Percentiles rank a stretch among this genome's conserved stretches.
These are phyloP conservation scores for Tricholoma matsutake DNA, from an alignment of 768 basidiomycete species.

Conservation along the genomic window DNA sequence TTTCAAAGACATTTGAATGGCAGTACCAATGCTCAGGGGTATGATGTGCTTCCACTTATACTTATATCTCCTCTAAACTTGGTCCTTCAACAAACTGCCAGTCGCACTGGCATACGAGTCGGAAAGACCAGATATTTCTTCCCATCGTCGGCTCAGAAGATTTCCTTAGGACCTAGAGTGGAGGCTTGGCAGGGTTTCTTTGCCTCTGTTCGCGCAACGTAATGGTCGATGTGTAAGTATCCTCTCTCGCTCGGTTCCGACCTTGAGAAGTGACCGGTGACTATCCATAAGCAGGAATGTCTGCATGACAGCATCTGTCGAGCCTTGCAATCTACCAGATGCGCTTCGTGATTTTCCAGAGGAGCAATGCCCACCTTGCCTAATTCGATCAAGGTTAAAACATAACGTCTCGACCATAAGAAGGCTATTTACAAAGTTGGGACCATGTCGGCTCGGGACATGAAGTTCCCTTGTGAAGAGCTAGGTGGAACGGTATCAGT, in stretches of 20 bases:
- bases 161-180: constrained; percentile 31
- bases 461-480: constrained; percentile 49
- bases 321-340: constrained; percentile 60
- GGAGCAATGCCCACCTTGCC: constrained; percentile 47
- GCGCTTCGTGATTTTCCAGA: constrained; percentile 49
- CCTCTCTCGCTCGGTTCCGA: neutral
- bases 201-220: constrained; percentile 46
- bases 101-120: constrained; percentile 44
- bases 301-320: constrained; percentile 54
- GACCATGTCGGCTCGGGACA: constrained; percentile 34
- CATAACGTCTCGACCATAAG: constrained; percentile 52
- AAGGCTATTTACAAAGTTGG: constrained; percentile 45
- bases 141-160: constrained; percentile 23
- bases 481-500: constrained; percentile 54
- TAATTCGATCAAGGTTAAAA: constrained; percentile 53
- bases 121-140: constrained; percentile 61
- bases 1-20: constrained; percentile 51
- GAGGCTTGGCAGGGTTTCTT: no score
- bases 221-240: constrained; percentile 51
- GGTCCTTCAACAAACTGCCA: constrained; percentile 47
- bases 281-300: constrained; percentile 41
- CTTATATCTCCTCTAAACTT: constrained; percentile 57
- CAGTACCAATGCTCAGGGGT: constrained; percentile 34
- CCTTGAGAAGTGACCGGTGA: neutral
- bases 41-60: constrained; percentile 49